Evolutionary conservation across 495 filamentous ascomycete genomes (phyloP).

Genomic region (Neurospora sp.): DNA sequence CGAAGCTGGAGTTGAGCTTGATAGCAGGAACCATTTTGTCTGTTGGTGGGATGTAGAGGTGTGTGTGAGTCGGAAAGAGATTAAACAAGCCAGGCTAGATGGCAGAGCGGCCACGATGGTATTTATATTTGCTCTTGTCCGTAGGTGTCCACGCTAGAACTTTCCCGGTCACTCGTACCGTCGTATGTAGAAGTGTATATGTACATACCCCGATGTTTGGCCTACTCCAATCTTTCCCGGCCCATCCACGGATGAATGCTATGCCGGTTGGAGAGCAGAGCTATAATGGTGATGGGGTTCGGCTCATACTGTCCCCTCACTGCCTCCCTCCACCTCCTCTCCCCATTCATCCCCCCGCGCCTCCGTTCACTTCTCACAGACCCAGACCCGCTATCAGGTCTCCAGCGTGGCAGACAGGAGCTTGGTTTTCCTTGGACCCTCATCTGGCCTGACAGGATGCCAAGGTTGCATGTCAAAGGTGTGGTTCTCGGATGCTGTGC

Average conservation of each 20-base stretch:
- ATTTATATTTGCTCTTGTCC: constrained; percentile 17
- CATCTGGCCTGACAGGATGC: constrained; percentile 5
- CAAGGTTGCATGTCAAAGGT: constrained; percentile 8
- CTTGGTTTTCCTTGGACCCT: constrained; percentile 3
- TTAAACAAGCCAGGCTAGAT: constrained; percentile 2
- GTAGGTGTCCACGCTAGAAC: constrained; percentile 4
- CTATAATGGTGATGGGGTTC: background rate
- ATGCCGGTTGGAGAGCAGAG: background rate
- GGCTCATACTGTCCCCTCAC: constrained; percentile 4
- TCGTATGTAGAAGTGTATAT: background rate
- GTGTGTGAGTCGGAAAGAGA: constrained; percentile 4
- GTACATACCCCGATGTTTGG: background rate
- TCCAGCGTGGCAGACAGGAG: constrained; percentile 6
- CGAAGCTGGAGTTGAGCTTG: constrained; percentile 70
- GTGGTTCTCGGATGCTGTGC: constrained; percentile 8
- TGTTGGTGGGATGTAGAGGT: background rate
- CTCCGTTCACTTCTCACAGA: constrained; percentile 8
- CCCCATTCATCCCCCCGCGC: background rate
- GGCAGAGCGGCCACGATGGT: constrained; percentile 9
- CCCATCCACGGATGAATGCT: background rate
- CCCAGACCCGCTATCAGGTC: constrained; percentile 21
- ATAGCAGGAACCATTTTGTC: constrained; percentile 42
- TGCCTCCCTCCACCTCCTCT: background rate
- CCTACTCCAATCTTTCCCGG: background rate
- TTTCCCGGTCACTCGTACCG: background rate